These are phyloP conservation scores for Wickerhamomyces ciferrii DNA, from an alignment of 805 yeast genomes.

Conservation along the genomic window DNA sequence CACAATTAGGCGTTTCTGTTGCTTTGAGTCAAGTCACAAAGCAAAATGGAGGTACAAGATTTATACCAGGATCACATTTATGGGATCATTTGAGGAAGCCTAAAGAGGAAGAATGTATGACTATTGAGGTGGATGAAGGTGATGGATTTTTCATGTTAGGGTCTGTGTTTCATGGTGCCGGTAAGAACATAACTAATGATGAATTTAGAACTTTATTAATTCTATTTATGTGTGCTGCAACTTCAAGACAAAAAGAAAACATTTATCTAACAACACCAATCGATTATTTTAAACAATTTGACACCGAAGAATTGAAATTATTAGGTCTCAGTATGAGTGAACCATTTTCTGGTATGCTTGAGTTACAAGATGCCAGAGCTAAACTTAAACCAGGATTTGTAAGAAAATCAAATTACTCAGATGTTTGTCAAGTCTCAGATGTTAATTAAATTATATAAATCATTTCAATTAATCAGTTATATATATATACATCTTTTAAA, in stretches of 20 bases:
- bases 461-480: too few species aligned
- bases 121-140: slow-evolving; percentile 25
- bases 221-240: slow-evolving; percentile 24
- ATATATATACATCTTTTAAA: not conserved
- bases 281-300: slow-evolving; percentile 17
- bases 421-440: slow-evolving; percentile 3
- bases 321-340: slow-evolving; percentile 5
- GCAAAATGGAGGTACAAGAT: slow-evolving; percentile 26
- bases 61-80: slow-evolving; percentile 29
- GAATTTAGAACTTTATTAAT: slow-evolving; percentile 21
- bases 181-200: slow-evolving; percentile 22
- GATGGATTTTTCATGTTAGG: slow-evolving; percentile 27
- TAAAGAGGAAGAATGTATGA: slow-evolving; percentile 15
- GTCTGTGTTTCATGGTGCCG: slow-evolving; percentile 25
- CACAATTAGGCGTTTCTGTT: slow-evolving; percentile 18
- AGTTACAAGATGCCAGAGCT: slow-evolving; percentile 4
- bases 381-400: slow-evolving; percentile 1
- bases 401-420: slow-evolving; percentile 1
- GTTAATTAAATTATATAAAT: too few species aligned
- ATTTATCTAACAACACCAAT: slow-evolving; percentile 18
- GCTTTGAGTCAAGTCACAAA: slow-evolving; percentile 15
- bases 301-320: slow-evolving; percentile 1
- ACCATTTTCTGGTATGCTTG: slow-evolving; percentile 7
- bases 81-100: slow-evolving; percentile 25
- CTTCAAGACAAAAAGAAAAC: slow-evolving; percentile 26